Conservation (phyloP, 2,329 filamentous ascomycete genomes). For the Madurella fahalii region DNA sequence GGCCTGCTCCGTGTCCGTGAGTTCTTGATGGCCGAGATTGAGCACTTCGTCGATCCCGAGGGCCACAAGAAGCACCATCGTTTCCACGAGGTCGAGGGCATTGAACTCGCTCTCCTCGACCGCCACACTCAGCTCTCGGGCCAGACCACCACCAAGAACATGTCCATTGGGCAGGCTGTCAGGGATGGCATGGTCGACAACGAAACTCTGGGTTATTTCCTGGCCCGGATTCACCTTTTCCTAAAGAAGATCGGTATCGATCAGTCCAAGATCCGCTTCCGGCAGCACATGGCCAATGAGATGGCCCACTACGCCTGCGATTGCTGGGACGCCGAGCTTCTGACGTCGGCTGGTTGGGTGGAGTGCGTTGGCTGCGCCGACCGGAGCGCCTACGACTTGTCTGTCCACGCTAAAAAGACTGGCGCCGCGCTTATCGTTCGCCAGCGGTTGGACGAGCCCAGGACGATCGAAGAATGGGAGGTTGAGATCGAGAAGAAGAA, state of each 20-base stretch:
- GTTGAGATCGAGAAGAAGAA: constrained; percentile 90
- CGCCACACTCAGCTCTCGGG: constrained; percentile 81
- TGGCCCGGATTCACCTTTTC: constrained; percentile 90
- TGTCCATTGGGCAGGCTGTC: constrained; percentile 84
- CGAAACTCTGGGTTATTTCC: constrained; percentile 96
- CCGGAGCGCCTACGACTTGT: constrained; percentile 89
- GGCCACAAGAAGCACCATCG: constrained; percentile 91
- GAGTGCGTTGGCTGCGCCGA: constrained; percentile 95
- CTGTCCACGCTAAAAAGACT: constrained; percentile 89
- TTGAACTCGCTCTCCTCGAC: constrained; percentile 80
- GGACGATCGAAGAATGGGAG: constrained; percentile 80
- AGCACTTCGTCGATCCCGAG: constrained; percentile 94
- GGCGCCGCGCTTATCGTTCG: constrained; percentile 81
- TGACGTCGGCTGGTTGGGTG: constrained; percentile 92
- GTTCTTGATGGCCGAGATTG: constrained; percentile 98
- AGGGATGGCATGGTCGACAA: constrained; percentile 82
- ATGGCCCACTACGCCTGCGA: constrained; percentile 90
- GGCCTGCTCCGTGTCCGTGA: constrained; percentile 92
- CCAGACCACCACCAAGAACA: constrained; percentile 68
- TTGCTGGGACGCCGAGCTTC: constrained; percentile 95
- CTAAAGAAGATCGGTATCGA: constrained; percentile 85
- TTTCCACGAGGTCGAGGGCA: constrained; percentile 78
- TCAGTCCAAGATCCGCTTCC: constrained; percentile 82
- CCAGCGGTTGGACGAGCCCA: constrained; percentile 73
- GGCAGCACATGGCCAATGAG: constrained; percentile 84